These are phyloP conservation scores for Acer yangbiense DNA, from an alignment of 345 rosid genomes.

Conservation along the genomic window DNA sequence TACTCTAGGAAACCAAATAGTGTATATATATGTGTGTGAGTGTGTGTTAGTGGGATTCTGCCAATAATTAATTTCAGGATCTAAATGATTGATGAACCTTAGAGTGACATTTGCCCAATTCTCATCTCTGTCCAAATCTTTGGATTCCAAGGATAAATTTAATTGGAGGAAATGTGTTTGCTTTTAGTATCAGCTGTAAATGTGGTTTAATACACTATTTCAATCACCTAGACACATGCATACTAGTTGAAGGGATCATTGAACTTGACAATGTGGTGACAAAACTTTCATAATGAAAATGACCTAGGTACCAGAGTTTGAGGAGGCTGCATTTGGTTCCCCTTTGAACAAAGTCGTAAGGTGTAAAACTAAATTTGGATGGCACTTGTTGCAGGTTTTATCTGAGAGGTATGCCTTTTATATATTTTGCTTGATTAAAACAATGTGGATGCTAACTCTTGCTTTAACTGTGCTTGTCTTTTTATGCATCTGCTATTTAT, in stretches of 20 bases:
- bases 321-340: constrained; percentile 82
- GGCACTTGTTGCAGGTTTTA: constrained; percentile 91
- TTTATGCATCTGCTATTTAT: constrained; percentile 15
- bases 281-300: constrained; percentile 16
- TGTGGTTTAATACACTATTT: background rate
- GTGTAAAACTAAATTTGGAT: constrained; percentile 87
- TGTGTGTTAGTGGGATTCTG: too few relatives aligned
- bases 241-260: background rate
- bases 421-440: constrained; percentile 4
- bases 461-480: constrained; percentile 6
- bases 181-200: background rate
- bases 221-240: background rate
- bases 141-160: background rate
- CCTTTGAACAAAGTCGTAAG: constrained; percentile 70
- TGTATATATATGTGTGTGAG: too few relatives aligned
- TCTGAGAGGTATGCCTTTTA: constrained; percentile 71
- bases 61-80: background rate
- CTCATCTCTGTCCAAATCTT: background rate
- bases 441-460: constrained; percentile 6
- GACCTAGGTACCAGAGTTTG: constrained; percentile 84
- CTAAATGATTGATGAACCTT: background rate
- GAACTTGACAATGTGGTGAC: constrained; percentile 16
- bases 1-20: background rate
- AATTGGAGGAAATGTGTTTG: background rate
- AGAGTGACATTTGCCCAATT: background rate